Conservation (phyloP, 768 basidiomycete genomes). For the Leucocoprinus sp. region DNA sequence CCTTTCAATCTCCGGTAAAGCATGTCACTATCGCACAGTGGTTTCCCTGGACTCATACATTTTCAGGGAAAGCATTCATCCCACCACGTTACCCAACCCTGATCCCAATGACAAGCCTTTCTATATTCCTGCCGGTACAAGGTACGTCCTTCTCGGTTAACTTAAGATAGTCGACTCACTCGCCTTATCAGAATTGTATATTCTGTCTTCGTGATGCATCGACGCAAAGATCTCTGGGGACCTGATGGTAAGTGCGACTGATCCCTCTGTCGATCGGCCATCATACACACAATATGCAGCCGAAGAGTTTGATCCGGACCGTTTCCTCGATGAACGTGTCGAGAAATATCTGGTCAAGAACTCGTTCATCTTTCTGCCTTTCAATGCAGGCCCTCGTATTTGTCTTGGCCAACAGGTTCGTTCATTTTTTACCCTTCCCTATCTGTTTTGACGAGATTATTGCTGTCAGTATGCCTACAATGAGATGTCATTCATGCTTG, state of each 20-base stretch:
- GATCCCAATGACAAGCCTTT: background rate
- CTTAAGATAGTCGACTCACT: background rate
- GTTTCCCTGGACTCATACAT: conserved; percentile 17
- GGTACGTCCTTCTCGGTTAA: background rate
- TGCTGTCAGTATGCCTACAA: conserved; percentile 56
- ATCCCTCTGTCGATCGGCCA: background rate
- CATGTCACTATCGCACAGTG: too few relatives aligned
- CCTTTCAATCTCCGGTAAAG: conserved; percentile 28
- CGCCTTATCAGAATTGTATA: conserved; percentile 30
- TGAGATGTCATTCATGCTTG: conserved; percentile 55
- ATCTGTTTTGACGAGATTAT: background rate
- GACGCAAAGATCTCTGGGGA: conserved; percentile 57
- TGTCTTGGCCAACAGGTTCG: conserved; percentile 43
- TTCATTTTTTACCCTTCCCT: background rate
- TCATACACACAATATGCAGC: too few relatives aligned
- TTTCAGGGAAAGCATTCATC: too few relatives aligned
- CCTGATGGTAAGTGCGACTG: conserved; percentile 41
- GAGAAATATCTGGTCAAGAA: conserved; percentile 47
- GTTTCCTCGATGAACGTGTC: conserved; percentile 56
- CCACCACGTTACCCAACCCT: background rate
- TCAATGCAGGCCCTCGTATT: conserved; percentile 46
- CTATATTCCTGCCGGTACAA: background rate
- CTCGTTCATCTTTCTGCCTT: conserved; percentile 49
- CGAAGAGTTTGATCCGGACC: conserved; percentile 55
- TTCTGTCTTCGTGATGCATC: conserved; percentile 51